These are phyloP conservation scores for Penstemon eatonii DNA, from an alignment of 257 asterid genomes.

Conservation along the genomic window DNA sequence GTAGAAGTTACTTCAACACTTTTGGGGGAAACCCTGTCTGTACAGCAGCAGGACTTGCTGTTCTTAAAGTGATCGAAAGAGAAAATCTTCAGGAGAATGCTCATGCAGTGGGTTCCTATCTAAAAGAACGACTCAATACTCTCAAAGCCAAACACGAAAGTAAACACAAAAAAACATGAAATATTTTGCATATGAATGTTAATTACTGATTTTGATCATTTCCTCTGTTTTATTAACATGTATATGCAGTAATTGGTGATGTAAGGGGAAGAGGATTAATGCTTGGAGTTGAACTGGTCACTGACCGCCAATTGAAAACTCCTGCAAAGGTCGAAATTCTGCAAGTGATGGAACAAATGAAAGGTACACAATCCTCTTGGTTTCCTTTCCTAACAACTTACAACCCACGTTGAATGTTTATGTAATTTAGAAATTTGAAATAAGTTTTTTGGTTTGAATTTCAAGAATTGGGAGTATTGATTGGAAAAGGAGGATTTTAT, in stretches of 20 bases:
- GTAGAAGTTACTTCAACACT: conserved; percentile 73
- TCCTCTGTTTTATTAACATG: background rate
- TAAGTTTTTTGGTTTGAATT: background rate
- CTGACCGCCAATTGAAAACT: conserved; percentile 52
- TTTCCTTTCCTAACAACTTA: background rate
- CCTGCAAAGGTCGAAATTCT: conserved; percentile 56
- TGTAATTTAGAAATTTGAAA: background rate
- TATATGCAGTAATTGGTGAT: conserved; percentile 60
- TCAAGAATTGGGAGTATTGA: conserved; percentile 61
- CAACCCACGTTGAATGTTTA: background rate
- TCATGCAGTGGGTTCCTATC: conserved; percentile 61
- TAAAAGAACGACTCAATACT: conserved; percentile 55
- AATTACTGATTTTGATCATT: background rate
- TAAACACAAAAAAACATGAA: conserved; percentile 16
- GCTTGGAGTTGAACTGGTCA: conserved; percentile 77
- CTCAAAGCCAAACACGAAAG: conserved; percentile 70
- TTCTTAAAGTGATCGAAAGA: conserved; percentile 58
- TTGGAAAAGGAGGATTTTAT: conserved; percentile 71
- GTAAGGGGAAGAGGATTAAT: conserved; percentile 79
- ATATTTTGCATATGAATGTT: background rate
- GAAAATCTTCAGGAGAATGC: conserved; percentile 80
- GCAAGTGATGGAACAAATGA: conserved; percentile 62
- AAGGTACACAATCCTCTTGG: conserved; percentile 42
- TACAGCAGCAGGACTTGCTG: conserved; percentile 72
- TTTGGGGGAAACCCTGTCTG: conserved; percentile 86